A percentile compares a stretch with the other conserved stretches of the same genome.
Conservation (phyloP, 257 asterid genomes). For the Przewalskia tangutica region DNA sequence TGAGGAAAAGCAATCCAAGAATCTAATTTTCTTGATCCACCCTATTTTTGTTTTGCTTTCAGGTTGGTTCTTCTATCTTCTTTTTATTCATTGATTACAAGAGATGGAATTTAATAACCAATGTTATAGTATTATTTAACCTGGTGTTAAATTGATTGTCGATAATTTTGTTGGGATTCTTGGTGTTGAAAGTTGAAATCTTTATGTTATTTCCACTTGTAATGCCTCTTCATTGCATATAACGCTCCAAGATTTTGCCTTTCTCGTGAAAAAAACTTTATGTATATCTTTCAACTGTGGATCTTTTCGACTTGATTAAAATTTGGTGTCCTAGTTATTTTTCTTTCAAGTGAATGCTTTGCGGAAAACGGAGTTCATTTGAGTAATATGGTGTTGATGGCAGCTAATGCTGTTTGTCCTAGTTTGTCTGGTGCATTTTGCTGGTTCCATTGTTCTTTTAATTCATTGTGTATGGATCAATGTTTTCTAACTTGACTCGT, state of each 20-base stretch:
- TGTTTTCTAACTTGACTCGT: slow-evolving; percentile 4
- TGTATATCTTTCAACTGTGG: background rate
- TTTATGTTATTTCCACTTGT: background rate
- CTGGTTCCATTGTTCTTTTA: background rate
- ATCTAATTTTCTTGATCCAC: slow-evolving; percentile 17
- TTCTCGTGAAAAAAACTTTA: background rate
- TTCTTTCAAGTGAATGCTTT: background rate
- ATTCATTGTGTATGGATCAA: slow-evolving; percentile 6
- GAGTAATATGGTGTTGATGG: background rate
- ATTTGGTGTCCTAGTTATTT: background rate
- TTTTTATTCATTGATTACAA: background rate
- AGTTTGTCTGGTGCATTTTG: background rate
- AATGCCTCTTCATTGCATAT: background rate
- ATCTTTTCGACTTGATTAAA: background rate
- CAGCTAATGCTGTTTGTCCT: background rate
- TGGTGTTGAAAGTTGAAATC: background rate
- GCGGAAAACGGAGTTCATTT: background rate
- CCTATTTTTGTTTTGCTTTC: slow-evolving; percentile 5
- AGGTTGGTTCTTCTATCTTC: slow-evolving; percentile 17
- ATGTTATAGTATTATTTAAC: background rate
- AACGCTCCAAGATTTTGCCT: background rate
- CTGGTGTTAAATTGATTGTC: background rate
- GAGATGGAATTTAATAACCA: slow-evolving; percentile 1
- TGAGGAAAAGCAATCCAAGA: background rate
- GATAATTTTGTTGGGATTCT: background rate